phyloP scores from a whole-genome alignment of 192 early-diverging fungal species.

The Backusella sp. region DNA sequence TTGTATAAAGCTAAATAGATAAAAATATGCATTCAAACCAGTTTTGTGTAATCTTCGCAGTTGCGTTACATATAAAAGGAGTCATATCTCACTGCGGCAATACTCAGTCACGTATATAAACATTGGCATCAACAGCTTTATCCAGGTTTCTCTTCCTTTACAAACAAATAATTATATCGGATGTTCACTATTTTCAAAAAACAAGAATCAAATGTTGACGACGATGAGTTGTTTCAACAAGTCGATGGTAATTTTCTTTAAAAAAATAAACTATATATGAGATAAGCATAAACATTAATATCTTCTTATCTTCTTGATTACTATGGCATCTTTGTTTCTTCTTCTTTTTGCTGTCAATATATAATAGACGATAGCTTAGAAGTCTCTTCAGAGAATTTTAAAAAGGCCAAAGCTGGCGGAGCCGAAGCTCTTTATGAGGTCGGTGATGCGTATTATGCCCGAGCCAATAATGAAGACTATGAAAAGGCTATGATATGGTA shows the following conservation, averaged over 20 bases:
- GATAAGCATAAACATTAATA: background rate
- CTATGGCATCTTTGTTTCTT: background rate
- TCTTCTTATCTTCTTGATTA: background rate
- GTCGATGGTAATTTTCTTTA: background rate
- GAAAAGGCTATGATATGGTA: background rate
- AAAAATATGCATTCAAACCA: background rate
- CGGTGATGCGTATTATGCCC: background rate
- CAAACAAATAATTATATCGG: background rate
- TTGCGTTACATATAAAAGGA: background rate
- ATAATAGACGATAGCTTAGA: background rate
- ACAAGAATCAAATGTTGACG: background rate
- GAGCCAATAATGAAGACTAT: background rate
- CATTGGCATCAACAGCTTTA: background rate
- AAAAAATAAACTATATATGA: background rate
- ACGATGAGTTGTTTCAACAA: background rate
- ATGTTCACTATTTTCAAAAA: background rate
- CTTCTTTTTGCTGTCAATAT: background rate
- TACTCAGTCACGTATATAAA: background rate
- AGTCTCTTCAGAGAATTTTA: background rate
- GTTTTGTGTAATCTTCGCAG: background rate
- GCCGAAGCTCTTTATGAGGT: background rate
- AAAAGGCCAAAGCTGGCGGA: background rate
- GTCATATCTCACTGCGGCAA: background rate
- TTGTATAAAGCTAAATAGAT: background rate
- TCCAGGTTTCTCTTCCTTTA: background rate